Evolutionary conservation across 1,284 basidiomycete genomes (phyloP).

Genomic region (Heliocybe sulcata): DNA sequence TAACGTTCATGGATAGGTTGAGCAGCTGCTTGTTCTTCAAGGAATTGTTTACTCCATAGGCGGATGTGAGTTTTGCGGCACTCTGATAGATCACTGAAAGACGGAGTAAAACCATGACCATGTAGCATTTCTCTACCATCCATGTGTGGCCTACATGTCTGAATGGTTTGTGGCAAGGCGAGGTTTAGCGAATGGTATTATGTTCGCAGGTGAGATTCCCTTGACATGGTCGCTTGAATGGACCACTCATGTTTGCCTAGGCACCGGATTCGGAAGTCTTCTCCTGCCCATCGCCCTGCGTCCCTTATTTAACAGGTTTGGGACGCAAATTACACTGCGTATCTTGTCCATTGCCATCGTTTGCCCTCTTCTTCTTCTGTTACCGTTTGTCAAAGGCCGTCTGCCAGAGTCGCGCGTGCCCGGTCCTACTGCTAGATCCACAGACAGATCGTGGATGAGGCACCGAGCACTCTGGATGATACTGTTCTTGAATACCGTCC

Average conservation of each 20-base stretch:
- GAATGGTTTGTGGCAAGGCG: constrained; percentile 25
- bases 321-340: constrained; percentile 12
- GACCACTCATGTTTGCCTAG: constrained; percentile 5
- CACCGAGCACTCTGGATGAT: constrained; percentile 20
- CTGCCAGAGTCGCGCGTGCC: constrained; percentile 14
- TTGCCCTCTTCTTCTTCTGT: constrained; percentile 10
- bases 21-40: constrained; percentile 19
- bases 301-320: constrained; percentile 11
- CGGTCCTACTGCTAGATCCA: neutral
- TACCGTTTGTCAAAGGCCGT: constrained; percentile 17
- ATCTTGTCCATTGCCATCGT: constrained; percentile 13
- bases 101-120: neutral
- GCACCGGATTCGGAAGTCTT: constrained; percentile 21
- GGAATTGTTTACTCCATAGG: constrained; percentile 22
- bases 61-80: constrained; percentile 20
- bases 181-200: constrained; percentile 24
- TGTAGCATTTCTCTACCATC: constrained; percentile 13
- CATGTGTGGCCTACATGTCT: constrained; percentile 19
- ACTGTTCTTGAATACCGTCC: constrained; percentile 24
- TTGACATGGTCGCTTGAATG: neutral
- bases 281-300: constrained; percentile 18
- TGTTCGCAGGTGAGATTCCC: constrained; percentile 18
- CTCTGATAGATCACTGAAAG: too few species aligned
- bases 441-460: neutral
- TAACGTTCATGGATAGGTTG: constrained; percentile 10